Evolutionary conservation across 306 rosid species (phyloP).

Genomic region (Citrullus colocynthis): DNA sequence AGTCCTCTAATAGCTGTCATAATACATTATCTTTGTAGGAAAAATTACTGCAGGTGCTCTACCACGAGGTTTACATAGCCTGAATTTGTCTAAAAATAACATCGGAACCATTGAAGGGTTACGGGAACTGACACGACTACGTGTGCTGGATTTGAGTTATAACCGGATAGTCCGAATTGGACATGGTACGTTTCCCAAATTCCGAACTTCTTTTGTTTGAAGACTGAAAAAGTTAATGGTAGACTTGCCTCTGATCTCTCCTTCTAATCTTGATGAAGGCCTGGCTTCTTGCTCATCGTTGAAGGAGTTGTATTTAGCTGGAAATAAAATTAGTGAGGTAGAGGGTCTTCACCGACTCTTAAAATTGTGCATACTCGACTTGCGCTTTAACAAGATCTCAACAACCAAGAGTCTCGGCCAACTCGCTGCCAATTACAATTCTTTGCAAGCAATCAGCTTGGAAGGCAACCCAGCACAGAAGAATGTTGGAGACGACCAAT

Average conservation of each 20-base stretch:
- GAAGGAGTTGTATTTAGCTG: conserved; percentile 87
- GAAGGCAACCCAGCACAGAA: conserved; percentile 93
- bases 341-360: conserved; percentile 96
- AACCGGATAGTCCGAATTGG: conserved; percentile 76
- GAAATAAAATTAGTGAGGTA: conserved; percentile 90
- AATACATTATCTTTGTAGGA: conserved; percentile 29
- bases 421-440: conserved; percentile 83
- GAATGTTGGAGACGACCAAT: conserved; percentile 91
- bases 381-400: conserved; percentile 80
- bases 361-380: conserved; percentile 66
- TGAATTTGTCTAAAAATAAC: conserved; percentile 80
- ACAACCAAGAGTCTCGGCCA: conserved; percentile 91
- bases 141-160: conserved; percentile 78
- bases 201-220: neutral
- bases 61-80: conserved; percentile 81
- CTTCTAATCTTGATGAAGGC: conserved; percentile 35
- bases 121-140: conserved; percentile 88
- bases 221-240: neutral
- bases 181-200: conserved; percentile 39
- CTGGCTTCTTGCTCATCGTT: conserved; percentile 80
- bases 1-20: neutral
- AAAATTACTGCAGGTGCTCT: conserved; percentile 80
- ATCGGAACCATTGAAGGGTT: conserved; percentile 70
- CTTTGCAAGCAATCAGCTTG: conserved; percentile 79
- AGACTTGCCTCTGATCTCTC: neutral